Evolutionary conservation across 345 rosid species (phyloP).

Genomic region (Moricandia moricandioides): DNA sequence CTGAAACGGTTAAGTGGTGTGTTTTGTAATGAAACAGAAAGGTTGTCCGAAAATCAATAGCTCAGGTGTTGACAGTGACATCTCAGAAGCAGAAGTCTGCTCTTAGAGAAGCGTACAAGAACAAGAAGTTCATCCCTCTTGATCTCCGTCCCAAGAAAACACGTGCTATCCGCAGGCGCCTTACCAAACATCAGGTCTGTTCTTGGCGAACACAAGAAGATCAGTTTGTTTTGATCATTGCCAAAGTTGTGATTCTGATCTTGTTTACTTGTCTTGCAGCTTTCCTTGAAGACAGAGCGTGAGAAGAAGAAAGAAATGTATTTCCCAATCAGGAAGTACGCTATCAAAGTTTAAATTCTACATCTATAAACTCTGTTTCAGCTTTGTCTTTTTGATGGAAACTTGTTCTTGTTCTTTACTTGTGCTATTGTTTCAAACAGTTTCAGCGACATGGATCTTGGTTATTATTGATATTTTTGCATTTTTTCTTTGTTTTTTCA

Average conservation of each 20-base stretch:
- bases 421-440: neutral
- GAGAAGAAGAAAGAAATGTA: conserved; percentile 67
- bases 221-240: neutral
- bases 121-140: conserved; percentile 85
- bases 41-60: conserved; percentile 88
- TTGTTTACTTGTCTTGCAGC: conserved; percentile 23
- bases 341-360: conserved; percentile 45
- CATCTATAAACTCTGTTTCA: conserved; percentile 9
- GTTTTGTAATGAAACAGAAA: conserved; percentile 50
- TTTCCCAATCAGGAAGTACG: conserved; percentile 63
- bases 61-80: conserved; percentile 83
- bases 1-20: neutral
- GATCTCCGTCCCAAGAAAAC: conserved; percentile 99
- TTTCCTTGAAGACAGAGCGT: conserved; percentile 45
- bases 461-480: neutral
- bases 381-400: conserved; percentile 14
- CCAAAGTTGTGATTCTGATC: neutral
- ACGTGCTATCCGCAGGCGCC: conserved; percentile 84
- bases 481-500: neutral
- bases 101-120: conserved; percentile 79
- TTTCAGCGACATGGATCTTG: conserved; percentile 8
- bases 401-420: conserved; percentile 13
- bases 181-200: conserved; percentile 88
- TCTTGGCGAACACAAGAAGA: no score
- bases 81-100: conserved; percentile 90